Evolutionary conservation across 345 rosid species (phyloP).

Genomic region (Anacardium occidentale): DNA sequence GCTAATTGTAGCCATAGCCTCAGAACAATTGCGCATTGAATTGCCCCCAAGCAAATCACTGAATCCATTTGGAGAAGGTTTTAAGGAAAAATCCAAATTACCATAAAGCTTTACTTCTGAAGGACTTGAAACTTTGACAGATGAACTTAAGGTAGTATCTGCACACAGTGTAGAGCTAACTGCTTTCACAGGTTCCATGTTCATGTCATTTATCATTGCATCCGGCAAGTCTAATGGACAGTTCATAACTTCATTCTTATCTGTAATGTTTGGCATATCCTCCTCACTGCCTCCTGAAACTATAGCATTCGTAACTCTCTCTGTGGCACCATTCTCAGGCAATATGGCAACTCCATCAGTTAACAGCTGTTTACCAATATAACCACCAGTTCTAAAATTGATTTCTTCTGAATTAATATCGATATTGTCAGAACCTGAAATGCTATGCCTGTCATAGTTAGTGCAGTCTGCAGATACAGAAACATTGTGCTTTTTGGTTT

Average conservation of each 20-base stretch:
- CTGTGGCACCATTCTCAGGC: slow-evolving; percentile 21
- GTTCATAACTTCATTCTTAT: slow-evolving; percentile 18
- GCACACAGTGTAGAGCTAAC: slow-evolving; percentile 30
- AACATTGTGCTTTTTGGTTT: slow-evolving; percentile 14
- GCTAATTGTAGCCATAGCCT: slow-evolving; percentile 28
- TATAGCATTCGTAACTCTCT: slow-evolving; percentile 23
- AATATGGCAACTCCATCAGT: slow-evolving; percentile 28
- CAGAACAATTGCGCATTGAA: slow-evolving; percentile 27
- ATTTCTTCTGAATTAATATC: slow-evolving; percentile 17
- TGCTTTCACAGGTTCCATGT: slow-evolving; percentile 31
- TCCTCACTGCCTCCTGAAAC: slow-evolving; percentile 30
- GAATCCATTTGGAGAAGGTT: slow-evolving; percentile 18
- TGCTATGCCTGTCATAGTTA: slow-evolving; percentile 12
- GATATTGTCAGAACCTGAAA: slow-evolving; percentile 19
- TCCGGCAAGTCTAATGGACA: slow-evolving; percentile 37
- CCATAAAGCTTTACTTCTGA: slow-evolving; percentile 24
- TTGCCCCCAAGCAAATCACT: slow-evolving; percentile 22
- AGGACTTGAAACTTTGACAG: slow-evolving; percentile 33
- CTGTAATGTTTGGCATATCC: slow-evolving; percentile 23
- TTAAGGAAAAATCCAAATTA: slow-evolving; percentile 24
- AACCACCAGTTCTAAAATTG: slow-evolving; percentile 19
- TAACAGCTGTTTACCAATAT: slow-evolving; percentile 26
- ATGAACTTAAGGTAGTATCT: slow-evolving; percentile 40
- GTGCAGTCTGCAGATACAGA: slow-evolving; percentile 13
- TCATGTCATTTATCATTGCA: slow-evolving; percentile 26